These are phyloP conservation scores for Monilinia fructigena DNA, from an alignment of 2,329 filamentous ascomycete species.

Conservation along the genomic window DNA sequence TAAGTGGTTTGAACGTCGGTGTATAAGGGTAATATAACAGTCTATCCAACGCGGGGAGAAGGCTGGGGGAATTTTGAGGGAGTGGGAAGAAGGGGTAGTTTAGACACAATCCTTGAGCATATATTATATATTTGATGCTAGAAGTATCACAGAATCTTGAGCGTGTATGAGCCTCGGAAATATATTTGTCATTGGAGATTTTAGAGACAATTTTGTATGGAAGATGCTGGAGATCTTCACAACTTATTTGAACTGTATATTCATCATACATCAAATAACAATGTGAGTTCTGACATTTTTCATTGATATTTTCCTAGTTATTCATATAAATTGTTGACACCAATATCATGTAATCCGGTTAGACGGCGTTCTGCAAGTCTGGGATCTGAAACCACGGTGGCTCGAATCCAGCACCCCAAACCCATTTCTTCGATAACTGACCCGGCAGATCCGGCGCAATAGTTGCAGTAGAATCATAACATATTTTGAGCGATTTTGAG, in stretches of 20 bases:
- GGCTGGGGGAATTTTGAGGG: too few species aligned
- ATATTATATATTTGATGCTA: too few species aligned
- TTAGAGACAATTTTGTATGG: too few species aligned
- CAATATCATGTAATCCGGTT: background rate
- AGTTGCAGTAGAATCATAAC: conserved; percentile 9
- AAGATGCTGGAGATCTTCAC: too few species aligned
- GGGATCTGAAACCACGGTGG: background rate
- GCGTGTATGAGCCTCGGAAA: background rate
- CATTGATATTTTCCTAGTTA: background rate
- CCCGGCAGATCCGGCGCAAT: background rate
- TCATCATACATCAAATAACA: background rate
- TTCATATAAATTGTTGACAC: too few species aligned
- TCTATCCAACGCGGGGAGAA: too few species aligned
- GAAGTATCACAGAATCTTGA: too few species aligned
- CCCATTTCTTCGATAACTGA: background rate
- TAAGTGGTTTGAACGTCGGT: too few species aligned
- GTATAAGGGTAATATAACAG: too few species aligned
- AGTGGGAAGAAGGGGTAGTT: too few species aligned
- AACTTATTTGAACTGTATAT: background rate
- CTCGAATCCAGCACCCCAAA: background rate
- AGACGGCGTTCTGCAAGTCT: background rate
- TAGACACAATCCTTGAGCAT: too few species aligned
- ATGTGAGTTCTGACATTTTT: background rate
- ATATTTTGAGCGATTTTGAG: conserved; percentile 4
- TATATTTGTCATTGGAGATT: background rate